Evolutionary conservation across 805 yeast species (phyloP).

Genomic region (Candida morakotiae): DNA sequence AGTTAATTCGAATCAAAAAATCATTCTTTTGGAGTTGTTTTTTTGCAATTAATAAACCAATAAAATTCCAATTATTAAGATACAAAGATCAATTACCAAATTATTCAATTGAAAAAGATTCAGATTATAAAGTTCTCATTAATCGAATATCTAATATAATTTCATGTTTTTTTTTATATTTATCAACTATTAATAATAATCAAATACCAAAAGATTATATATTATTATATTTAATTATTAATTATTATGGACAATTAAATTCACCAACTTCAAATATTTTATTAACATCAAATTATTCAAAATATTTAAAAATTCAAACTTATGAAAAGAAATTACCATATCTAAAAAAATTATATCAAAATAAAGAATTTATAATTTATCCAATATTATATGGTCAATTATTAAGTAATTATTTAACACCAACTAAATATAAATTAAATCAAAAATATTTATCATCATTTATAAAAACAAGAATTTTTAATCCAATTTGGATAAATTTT

Average conservation of each 20-base stretch:
- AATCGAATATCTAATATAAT: constrained; percentile 18
- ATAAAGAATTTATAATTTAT: constrained; percentile 30
- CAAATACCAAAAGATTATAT: constrained; percentile 36
- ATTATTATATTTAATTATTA: constrained; percentile 28
- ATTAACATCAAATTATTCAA: constrained; percentile 22
- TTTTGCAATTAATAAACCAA: neutral
- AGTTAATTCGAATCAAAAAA: neutral
- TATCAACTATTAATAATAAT: constrained; percentile 21
- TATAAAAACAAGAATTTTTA: constrained; percentile 27
- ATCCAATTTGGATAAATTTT: constrained; percentile 41
- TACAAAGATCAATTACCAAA: neutral
- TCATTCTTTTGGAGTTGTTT: constrained; percentile 4
- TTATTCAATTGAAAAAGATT: neutral
- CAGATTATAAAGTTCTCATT: neutral
- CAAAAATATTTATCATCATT: constrained; percentile 30
- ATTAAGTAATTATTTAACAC: constrained; percentile 38
- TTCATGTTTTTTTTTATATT: constrained; percentile 20
- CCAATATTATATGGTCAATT: constrained; percentile 37
- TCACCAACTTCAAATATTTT: constrained; percentile 30
- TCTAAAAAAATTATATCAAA: constrained; percentile 19
- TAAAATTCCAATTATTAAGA: neutral
- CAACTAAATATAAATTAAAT: constrained; percentile 31
- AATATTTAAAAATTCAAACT: constrained; percentile 20
- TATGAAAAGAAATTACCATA: constrained; percentile 14
- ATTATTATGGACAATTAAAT: constrained; percentile 26